Base-by-base conservation (phyloP, 1,284 basidiomycete genomes). In the Golubevia sp. region DNA sequence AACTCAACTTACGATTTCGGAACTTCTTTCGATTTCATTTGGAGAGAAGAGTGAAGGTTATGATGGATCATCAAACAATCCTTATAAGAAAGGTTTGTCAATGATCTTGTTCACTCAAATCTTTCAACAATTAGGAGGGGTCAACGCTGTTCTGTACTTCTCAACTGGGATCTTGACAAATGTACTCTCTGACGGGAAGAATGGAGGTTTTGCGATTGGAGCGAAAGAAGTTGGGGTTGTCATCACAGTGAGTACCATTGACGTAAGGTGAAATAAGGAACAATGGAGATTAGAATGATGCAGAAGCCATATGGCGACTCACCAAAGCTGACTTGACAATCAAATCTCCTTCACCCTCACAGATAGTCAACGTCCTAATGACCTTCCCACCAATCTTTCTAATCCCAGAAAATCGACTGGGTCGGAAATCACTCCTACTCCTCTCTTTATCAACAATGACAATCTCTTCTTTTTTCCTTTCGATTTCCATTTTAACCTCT, bases 111-210 rank as follows among this genome's bases (percentile, higher is more conserved):
- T 80, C 34, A 79, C 79, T 21, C 79, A 79, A 57, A 61, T 77
- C 13, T 76, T 72, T 18, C 79, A 82, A 58, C 79, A 82, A 55
- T 61, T 82, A 2, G 6, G 21, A 18, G 15, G 25, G 25, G 49
- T 55, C 64, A 86, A 86, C 70, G 85, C 86, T 85, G 93, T 94
- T 26, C 85, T 94, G 56, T 95, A 93, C 81, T 95, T 94, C 85
- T 93, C 92, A 83, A 94, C 93, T 66, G 88, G 90, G 49, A 93
- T 96, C 58, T 87, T 96, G 15, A 88, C 90, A 7, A 89, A 89
- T 57, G 88, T 92, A 2, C 30, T 34, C 5, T 34, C 30, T 34
- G 30, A 34, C 11, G 30, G 30, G 30, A 34, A 34, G n/a, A n/a
- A n/a, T n/a, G n/a, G n/a, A 34, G 30, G 30, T 34, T 11, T 34